phyloP scores from a whole-genome alignment of 495 filamentous ascomycete species.

The Hypoxylon perforatum region DNA sequence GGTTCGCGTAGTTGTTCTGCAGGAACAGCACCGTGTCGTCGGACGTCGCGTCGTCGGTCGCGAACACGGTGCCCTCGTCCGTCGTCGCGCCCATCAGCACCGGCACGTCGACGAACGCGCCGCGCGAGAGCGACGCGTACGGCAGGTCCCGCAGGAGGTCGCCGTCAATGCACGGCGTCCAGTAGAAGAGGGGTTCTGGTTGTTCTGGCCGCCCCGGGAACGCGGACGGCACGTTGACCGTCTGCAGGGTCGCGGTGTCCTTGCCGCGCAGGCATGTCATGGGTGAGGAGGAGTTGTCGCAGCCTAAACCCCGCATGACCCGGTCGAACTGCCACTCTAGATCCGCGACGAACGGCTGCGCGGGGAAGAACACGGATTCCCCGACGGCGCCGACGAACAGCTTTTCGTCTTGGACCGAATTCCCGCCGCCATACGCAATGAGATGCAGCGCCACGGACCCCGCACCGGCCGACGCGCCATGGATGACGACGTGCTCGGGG shows the following conservation, averaged over 20 bases:
- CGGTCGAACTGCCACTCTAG: conserved; percentile 58
- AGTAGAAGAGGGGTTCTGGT: conserved; percentile 61
- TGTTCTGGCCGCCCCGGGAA: conserved; percentile 55
- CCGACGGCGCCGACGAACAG: conserved; percentile 55
- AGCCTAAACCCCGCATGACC: conserved; percentile 45
- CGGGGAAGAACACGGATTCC: conserved; percentile 59
- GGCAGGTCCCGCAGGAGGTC: conserved; percentile 59
- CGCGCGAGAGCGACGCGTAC: conserved; percentile 41
- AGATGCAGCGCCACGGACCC: conserved; percentile 74
- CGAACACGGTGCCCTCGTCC: conserved; percentile 66
- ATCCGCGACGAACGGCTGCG: conserved; percentile 51
- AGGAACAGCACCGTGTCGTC: conserved; percentile 61
- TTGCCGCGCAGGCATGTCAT: conserved; percentile 64
- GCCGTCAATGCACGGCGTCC: conserved; percentile 72
- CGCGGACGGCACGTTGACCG: conserved; percentile 59
- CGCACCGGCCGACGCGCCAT: conserved; percentile 78
- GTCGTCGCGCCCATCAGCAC: conserved; percentile 56
- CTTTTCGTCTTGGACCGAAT: conserved; percentile 24
- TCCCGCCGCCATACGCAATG: conserved; percentile 63
- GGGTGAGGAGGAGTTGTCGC: conserved; percentile 23
- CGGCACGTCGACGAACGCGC: conserved; percentile 47
- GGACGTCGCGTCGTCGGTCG: conserved; percentile 55
- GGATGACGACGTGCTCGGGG: conserved; percentile 74
- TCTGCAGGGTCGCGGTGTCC: conserved; percentile 61
- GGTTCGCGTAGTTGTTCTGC: conserved; percentile 54